phyloP scores from a whole-genome alignment of 768 basidiomycete genomes.

The Auricularia sp. region DNA sequence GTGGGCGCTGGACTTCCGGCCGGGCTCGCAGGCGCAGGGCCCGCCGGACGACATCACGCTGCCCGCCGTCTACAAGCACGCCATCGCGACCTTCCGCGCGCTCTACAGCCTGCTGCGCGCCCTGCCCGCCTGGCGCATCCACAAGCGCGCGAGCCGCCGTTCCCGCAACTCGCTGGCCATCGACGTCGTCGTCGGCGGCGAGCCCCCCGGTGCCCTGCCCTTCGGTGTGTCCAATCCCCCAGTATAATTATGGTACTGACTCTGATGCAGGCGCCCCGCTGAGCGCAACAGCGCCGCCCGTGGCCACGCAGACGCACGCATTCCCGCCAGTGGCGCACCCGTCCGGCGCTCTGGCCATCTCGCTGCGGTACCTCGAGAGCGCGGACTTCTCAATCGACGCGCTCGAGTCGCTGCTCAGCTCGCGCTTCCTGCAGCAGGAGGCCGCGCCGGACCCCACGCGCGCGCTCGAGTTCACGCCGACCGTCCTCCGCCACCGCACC shows the following conservation, averaged over 20 bases:
- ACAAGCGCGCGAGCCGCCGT: constrained; percentile 42
- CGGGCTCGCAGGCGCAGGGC: constrained; percentile 12
- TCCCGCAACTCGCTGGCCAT: constrained; percentile 28
- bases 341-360: constrained; percentile 50
- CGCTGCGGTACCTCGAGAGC: constrained; percentile 51
- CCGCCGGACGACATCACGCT: constrained; percentile 42
- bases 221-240: constrained; percentile 22
- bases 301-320: constrained; percentile 41
- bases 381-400: constrained; percentile 70
- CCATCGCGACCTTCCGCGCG: constrained; percentile 72
- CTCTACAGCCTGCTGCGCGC: constrained; percentile 62
- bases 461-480: constrained; percentile 32
- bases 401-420: constrained; percentile 64
- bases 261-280: constrained; percentile 26
- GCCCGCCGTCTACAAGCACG: constrained; percentile 75
- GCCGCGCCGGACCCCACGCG: constrained; percentile 66
- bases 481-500: background rate
- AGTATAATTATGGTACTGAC: too few relatives aligned
- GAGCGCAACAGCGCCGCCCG: constrained; percentile 29
- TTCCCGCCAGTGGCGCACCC: constrained; percentile 65
- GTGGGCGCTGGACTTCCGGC: constrained; percentile 45
- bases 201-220: constrained; percentile 19
- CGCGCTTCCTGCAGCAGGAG: constrained; percentile 51
- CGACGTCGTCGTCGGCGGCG: constrained; percentile 27
- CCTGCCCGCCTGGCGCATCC: constrained; percentile 67